These are phyloP conservation scores for Scedosporium dehoogii DNA, from an alignment of 2,329 filamentous ascomycete genomes.

Conservation along the genomic window DNA sequence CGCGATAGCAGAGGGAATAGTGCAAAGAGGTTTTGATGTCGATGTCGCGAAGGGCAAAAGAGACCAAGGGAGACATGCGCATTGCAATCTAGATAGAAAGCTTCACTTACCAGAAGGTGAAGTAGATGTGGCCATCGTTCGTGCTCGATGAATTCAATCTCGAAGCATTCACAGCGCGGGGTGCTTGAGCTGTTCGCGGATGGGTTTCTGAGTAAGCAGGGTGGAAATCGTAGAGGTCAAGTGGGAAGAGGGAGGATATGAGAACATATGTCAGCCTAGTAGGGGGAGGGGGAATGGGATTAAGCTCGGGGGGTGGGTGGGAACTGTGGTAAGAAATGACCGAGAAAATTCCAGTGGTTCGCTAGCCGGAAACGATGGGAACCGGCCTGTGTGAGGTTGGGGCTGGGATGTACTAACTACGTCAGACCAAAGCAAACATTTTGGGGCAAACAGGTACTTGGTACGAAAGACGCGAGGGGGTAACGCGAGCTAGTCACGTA, in stretches of 20 bases:
- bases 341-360: conserved; percentile 1
- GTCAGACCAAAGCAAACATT: not conserved
- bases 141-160: conserved; percentile 6
- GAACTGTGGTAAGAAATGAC: not conserved
- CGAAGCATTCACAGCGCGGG: conserved; percentile 4
- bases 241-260: conserved; percentile 6
- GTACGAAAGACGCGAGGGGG: not conserved
- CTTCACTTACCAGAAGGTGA: conserved; percentile 4
- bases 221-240: conserved; percentile 4
- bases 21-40: not conserved
- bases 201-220: conserved; percentile 8
- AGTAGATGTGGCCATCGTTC: conserved; percentile 6
- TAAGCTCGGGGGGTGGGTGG: not conserved
- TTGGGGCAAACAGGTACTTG: too few relatives aligned
- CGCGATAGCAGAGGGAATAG: not conserved
- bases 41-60: not conserved
- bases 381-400: not conserved
- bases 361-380: not conserved
- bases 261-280: conserved; percentile 6
- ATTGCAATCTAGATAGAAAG: not conserved
- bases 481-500: not conserved
- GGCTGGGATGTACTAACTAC: not conserved
- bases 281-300: not conserved
- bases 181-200: conserved; percentile 7
- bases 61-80: not conserved